Evolutionary conservation across 768 basidiomycete species (phyloP), one percentile per base, ranked within the genome.

Genomic region (Lactifluus volemus): DNA sequence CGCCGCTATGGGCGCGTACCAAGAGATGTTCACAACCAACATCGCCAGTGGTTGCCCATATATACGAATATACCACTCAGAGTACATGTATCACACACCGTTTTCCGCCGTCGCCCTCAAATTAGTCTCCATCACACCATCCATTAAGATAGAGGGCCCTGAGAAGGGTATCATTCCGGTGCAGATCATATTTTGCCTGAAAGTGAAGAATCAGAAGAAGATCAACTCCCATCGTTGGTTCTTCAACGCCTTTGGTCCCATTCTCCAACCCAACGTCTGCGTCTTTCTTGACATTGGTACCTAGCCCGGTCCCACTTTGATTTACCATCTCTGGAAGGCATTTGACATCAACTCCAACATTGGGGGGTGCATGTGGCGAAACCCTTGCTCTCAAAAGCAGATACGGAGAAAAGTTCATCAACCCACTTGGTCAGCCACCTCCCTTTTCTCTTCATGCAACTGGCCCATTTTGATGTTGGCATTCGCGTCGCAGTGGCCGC

Each of bases 221-320:
- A 95, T 97, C 72, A 96, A 95, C 73, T 92, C 89, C 7, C 92
- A 95, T 67, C 78, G 88, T 39, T 95, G 92, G 93, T 95, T 95
- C 76, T 96, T 95, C 80, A 94, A 94, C 69, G 87, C 88, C 42
- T 92, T 91, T 70, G 86, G 85, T 0, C 82, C 86, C 6, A 78
- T 92, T 53, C 78, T 91, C n/a, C 81, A 89, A 65, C 88, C 94
- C 32, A 96, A 94, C 67, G 92, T 97, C 41, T 96, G 94, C 69
- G 85, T 96, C 10, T 80, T 97, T 14, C 82, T 97, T 30, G 94
- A 96, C 67, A 94, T 96, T 45, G 85, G 85, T 17, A 87, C 85
- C 0, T 85, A 84, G 80, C 93, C 93, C 0, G 92, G 90, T 4
- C 86, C 91, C 9, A 92, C n/a, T 38, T 45, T 25, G 25, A 25